Percentiles rank a stretch among this genome's conserved stretches.
Conservation (phyloP, 1,139 yeast genomes). For the Candida gigantensis region DNA sequence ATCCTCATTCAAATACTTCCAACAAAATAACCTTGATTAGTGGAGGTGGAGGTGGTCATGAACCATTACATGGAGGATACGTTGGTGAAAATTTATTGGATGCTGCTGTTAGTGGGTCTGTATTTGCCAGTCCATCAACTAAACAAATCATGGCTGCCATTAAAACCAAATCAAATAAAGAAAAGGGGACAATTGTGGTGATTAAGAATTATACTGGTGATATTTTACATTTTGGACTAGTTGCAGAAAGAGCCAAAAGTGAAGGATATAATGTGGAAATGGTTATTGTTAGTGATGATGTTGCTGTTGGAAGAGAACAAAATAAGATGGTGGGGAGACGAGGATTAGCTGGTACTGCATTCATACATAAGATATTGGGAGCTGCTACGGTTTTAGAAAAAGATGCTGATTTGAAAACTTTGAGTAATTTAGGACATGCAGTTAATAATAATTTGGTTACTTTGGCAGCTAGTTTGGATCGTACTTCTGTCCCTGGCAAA, state of each 20-base stretch:
- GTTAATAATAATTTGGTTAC: constrained; percentile 73
- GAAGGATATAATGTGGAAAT: constrained; percentile 72
- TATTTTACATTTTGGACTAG: constrained; percentile 86
- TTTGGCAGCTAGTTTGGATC: constrained; percentile 85
- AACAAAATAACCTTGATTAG: constrained; percentile 70
- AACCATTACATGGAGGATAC: constrained; percentile 89
- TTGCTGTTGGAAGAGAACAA: constrained; percentile 84
- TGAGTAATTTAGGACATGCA: constrained; percentile 65
- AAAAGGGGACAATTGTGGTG: constrained; percentile 68
- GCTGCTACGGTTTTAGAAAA: constrained; percentile 51
- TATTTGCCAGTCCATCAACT: constrained; percentile 91
- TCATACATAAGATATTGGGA: constrained; percentile 85
- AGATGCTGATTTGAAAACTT: constrained; percentile 37
- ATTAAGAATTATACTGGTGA: constrained; percentile 96
- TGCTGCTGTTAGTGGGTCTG: constrained; percentile 86
- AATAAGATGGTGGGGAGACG: constrained; percentile 92
- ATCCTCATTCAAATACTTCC: constrained; percentile 33
- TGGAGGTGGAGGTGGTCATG: constrained; percentile 97
- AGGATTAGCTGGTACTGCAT: constrained; percentile 87
- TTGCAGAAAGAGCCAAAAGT: constrained; percentile 82
- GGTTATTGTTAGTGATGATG: constrained; percentile 83
- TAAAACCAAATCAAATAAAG: constrained; percentile 56
- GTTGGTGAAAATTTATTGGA: constrained; percentile 81
- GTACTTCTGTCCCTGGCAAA: constrained; percentile 87
- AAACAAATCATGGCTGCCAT: constrained; percentile 79